Evolutionary conservation across 805 yeast species (phyloP).

Genomic region (Naumovozyma baii): DNA sequence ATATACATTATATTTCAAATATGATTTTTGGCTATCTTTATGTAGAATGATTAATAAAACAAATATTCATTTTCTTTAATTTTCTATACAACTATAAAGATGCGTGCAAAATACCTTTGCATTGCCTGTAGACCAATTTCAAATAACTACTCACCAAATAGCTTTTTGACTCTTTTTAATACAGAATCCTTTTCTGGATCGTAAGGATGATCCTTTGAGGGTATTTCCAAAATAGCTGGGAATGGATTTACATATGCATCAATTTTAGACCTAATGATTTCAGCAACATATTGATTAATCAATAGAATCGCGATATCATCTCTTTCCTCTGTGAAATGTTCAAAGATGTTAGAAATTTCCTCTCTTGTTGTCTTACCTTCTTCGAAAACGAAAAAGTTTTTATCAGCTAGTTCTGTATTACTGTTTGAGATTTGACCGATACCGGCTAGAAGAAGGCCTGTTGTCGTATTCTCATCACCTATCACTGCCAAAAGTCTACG

Average conservation of each 20-base stretch:
- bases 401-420: constrained; percentile 37
- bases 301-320: constrained; percentile 87
- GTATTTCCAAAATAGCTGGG: constrained; percentile 94
- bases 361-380: constrained; percentile 72
- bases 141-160: constrained; percentile 89
- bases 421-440: constrained; percentile 60
- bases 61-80: background rate
- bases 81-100: background rate
- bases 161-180: constrained; percentile 83
- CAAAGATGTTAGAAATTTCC: constrained; percentile 66
- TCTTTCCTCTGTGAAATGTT: constrained; percentile 59
- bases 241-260: constrained; percentile 83
- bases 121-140: too few species aligned
- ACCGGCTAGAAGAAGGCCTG: constrained; percentile 92
- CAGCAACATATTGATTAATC: constrained; percentile 93
- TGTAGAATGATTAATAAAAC: too few species aligned
- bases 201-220: constrained; percentile 97
- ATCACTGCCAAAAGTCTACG: constrained; percentile 84
- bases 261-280: constrained; percentile 69
- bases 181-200: constrained; percentile 98
- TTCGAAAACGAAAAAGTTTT: constrained; percentile 73
- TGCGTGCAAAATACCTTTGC: background rate
- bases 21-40: too few species aligned
- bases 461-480: constrained; percentile 96
- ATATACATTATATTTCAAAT: too few species aligned